These are phyloP conservation scores for Speleostelium caveatum DNA, from an alignment of 78 protist genomes.

Conservation along the genomic window DNA sequence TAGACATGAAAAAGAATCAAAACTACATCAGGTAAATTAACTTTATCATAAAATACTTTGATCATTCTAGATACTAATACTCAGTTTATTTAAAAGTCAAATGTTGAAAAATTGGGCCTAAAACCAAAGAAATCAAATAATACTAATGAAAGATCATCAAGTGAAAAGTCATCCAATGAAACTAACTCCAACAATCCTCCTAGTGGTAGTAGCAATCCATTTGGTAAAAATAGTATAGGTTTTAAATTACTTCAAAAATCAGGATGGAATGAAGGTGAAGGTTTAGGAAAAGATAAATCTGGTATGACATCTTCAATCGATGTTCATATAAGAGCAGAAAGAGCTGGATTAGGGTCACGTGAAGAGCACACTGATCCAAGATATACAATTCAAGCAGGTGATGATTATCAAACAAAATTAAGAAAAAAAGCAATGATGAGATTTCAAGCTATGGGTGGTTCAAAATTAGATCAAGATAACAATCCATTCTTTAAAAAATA, in stretches of 20 bases:
- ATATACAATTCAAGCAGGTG: constrained; percentile 50
- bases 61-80: background rate
- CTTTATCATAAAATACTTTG: background rate
- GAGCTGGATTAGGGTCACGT: constrained; percentile 51
- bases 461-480: background rate
- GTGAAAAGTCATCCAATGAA: too few species aligned
- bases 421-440: constrained; percentile 45
- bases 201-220: too few species aligned
- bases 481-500: constrained; percentile 48
- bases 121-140: background rate
- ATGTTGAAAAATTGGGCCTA: background rate
- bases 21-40: constrained; percentile 41
- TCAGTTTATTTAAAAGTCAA: background rate
- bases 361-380: constrained; percentile 15
- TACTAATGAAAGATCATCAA: background rate
- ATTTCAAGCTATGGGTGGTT: constrained; percentile 20
- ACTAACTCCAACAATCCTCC: too few species aligned
- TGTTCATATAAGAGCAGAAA: constrained; percentile 5
- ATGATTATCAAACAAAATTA: constrained; percentile 47
- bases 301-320: constrained; percentile 23
- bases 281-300: constrained; percentile 21
- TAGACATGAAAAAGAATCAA: constrained; percentile 68
- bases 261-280: constrained; percentile 57
- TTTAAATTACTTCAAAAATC: constrained; percentile 49
- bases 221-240: constrained; percentile 63